Base-by-base conservation (phyloP, 192 early-diverging fungal species). In the Chytriomyces confervae region DNA sequence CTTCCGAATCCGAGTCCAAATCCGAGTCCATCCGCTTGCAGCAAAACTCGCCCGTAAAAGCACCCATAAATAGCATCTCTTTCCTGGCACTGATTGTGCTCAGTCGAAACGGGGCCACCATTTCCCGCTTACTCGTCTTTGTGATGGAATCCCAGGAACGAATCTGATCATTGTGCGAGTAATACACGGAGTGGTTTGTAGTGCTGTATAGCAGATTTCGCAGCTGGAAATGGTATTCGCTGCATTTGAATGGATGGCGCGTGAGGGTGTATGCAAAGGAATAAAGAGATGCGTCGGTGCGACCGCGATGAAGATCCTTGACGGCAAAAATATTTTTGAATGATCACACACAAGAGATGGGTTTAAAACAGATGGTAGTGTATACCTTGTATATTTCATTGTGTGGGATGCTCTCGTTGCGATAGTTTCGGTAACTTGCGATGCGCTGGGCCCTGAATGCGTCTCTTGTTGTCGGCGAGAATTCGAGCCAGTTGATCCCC, bases 161-260 rank as follows among this genome's bases (percentile, higher is more conserved):
- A 16, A 76, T 49, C 5, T 62, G 24, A 10, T 76, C 74, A 6
- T 18, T 11, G 64, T 66, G 64, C 6, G 74, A 64, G 76, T 88
- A 91, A 64, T 78, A 91, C 5, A 90, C 79, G 45, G 86, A 84
- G 70, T 92, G 88, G 71, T 89, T 91, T 65, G 66, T 83, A 3
- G 89, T 89, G 0, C 86, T 79, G 79, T 85, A 90, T 8, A 92
- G 46, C 20, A 91, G 76, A 73, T 92, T 90, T 45, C 91, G 79
- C 50, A 92, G 84, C 77, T 92, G 86, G 82, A 85, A 92, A 71
- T 92, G 91, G 36, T 84, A 85, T 76, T 86, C 80, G 2, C 79
- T 79, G 74, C 89, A 91, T 76, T 83, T 87, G 47, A 81, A 77
- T 36, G 11, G 20, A 49, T 76, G 74, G 20, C 46, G n/a, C 16